Conservation (phyloP, 768 basidiomycete genomes). For the Boletus fagicola region DNA sequence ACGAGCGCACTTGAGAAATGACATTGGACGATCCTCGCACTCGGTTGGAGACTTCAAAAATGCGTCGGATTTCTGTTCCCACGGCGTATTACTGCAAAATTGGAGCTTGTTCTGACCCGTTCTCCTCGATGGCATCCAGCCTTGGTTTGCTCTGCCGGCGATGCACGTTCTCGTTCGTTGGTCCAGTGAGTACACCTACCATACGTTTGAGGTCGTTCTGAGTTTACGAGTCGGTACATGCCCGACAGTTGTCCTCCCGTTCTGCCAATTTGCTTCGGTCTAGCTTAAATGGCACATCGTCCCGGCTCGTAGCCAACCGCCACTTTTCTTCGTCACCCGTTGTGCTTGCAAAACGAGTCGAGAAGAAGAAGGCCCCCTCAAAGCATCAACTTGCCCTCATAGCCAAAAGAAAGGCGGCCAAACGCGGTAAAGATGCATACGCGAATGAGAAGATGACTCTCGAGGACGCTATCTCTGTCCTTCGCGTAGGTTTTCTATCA, state of each 20-base stretch:
- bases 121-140: constrained; percentile 19
- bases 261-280: not conserved
- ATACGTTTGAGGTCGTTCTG: not conserved
- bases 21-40: constrained; percentile 31
- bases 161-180: constrained; percentile 18
- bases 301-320: constrained; percentile 5
- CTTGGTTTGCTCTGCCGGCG: constrained; percentile 28
- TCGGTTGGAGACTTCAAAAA: constrained; percentile 1
- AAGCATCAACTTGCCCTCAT: constrained; percentile 72
- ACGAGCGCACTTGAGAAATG: constrained; percentile 38
- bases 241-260: constrained; percentile 42
- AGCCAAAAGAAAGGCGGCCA: constrained; percentile 54
- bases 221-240: not conserved
- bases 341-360: constrained; percentile 45
- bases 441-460: constrained; percentile 67
- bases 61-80: constrained; percentile 15
- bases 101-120: not conserved
- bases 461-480: constrained; percentile 61
- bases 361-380: constrained; percentile 58
- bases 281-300: not conserved
- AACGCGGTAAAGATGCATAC: constrained; percentile 54
- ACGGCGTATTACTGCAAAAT: constrained; percentile 16
- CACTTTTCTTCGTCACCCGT: constrained; percentile 52
- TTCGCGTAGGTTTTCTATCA: constrained; percentile 52
- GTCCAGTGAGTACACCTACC: constrained; percentile 15